Percentiles rank a stretch among this genome's conserved stretches.
These are phyloP conservation scores for Yamadazyma sp. DNA, from an alignment of 805 yeast species.

Conservation along the genomic window DNA sequence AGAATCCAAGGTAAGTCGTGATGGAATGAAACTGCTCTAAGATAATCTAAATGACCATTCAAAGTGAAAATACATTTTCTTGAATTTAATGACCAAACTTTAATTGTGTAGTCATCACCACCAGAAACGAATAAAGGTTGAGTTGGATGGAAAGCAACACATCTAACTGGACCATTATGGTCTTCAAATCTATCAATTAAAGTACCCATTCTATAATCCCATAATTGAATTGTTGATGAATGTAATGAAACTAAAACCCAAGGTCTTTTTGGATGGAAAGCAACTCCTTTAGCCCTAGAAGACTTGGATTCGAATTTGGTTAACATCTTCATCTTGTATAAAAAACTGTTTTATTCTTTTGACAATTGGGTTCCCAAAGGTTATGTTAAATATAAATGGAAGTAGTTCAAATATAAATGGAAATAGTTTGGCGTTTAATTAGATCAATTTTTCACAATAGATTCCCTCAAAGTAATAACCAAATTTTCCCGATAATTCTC, in stretches of 20 bases:
- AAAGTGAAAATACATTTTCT: slow-evolving; percentile 89
- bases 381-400: no score
- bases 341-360: no score
- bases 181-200: slow-evolving; percentile 94
- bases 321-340: slow-evolving; percentile 69
- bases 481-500: no score
- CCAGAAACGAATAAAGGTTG: slow-evolving; percentile 97
- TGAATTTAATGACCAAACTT: slow-evolving; percentile 93
- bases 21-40: slow-evolving; percentile 92
- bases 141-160: slow-evolving; percentile 94
- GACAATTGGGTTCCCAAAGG: no score
- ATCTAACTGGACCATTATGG: slow-evolving; percentile 97
- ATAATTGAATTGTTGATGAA: slow-evolving; percentile 96
- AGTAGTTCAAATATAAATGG: no score
- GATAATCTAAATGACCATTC: slow-evolving; percentile 91
- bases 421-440: no score
- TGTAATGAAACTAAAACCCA: slow-evolving; percentile 95
- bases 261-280: slow-evolving; percentile 94
- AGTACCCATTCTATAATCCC: slow-evolving; percentile 99
- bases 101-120: slow-evolving; percentile 93
- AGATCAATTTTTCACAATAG: no score
- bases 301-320: slow-evolving; percentile 92
- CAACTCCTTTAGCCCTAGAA: slow-evolving; percentile 95
- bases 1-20: slow-evolving; percentile 96
- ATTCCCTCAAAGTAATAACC: no score